Evolutionary conservation across 2,329 filamentous ascomycete species (phyloP).

Genomic region (Emergomyces pasteurianus): DNA sequence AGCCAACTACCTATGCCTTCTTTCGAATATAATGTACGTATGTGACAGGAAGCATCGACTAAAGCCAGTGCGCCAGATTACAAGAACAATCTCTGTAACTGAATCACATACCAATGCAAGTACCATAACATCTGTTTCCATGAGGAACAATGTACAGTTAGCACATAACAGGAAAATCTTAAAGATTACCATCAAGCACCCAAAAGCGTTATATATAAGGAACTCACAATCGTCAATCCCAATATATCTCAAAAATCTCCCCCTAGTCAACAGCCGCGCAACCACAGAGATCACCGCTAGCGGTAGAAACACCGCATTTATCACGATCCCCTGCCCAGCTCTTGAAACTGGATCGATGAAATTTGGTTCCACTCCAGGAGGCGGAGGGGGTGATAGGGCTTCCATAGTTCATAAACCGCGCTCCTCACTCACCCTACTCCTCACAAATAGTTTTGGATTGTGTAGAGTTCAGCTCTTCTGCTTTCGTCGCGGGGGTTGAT

Average conservation of each 20-base stretch:
- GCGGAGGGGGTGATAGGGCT: slow-evolving; percentile 17
- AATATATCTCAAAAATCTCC: slow-evolving; percentile 17
- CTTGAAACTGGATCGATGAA: slow-evolving; percentile 17
- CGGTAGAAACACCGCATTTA: slow-evolving; percentile 19
- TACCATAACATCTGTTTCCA: slow-evolving; percentile 1
- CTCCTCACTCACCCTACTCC: background rate
- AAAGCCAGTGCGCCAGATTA: background rate
- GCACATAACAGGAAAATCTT: slow-evolving; percentile 3
- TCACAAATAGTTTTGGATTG: background rate
- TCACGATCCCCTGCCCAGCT: slow-evolving; percentile 16
- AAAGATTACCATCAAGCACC: slow-evolving; percentile 16
- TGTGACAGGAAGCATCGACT: background rate
- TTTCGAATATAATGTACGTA: background rate
- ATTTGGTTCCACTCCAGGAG: slow-evolving; percentile 16
- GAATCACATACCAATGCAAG: background rate
- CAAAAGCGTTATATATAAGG: background rate
- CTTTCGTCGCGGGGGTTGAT: background rate
- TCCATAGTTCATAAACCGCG: background rate
- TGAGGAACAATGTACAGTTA: background rate
- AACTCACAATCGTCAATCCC: slow-evolving; percentile 19
- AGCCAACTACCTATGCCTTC: background rate
- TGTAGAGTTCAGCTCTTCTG: background rate
- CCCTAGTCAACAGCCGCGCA: slow-evolving; percentile 17
- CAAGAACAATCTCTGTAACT: background rate
- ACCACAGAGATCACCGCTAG: slow-evolving; percentile 13